Evolutionary conservation across 495 filamentous ascomycete species (phyloP), one percentile per base, ranked within the genome.

Genomic region (Talaromyces adpressus): DNA sequence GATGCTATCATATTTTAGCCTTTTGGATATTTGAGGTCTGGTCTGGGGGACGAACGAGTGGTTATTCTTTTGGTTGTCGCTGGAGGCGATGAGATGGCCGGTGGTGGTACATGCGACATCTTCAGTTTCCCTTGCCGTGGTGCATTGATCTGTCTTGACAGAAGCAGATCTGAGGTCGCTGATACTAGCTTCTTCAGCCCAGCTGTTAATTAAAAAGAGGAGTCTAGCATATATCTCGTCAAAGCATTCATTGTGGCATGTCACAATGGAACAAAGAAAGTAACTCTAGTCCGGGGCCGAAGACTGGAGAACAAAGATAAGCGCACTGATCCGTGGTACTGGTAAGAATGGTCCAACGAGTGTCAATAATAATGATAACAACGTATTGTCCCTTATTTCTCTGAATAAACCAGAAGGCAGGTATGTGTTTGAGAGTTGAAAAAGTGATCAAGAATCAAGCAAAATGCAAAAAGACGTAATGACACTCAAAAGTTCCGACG

Each of bases 1-100:
- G 77, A 79, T 65, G 78, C 77, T 81, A 25, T 32, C 25, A 23
- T 27, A 2, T 56, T 29, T 25, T 57, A 8, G 14, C n/a, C 16
- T 18, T 56, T 11, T 20, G 22, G 32, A 34, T 6, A 29, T 29
- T 16, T n/a, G 32, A 9, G 29, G 29, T 29, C 32, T 32, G 39
- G 39, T 34, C 6, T 34, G 39, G 25, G n/a, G 27, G 18, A 58
- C 56, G 27, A 36, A 62, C 59, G 29, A 23, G 60, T 49, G 27
- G 45, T n/a, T 51, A 53, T 49, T 29, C 41, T 29, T 29, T 62
- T 62, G n/a, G 32, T 60, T 23, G 58, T 60, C 39, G 32, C 18
- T 4, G 58, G 6, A 30, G 47, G 18, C 45, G 60, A 29, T 25
- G 60, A 52, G 18, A 62, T 29, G 20, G 47, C 29, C 32, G 57